Percentiles rank a stretch among this genome's conserved stretches.
Conservation (phyloP, 192 early-diverging fungal species). For the Diversispora eburnea region DNA sequence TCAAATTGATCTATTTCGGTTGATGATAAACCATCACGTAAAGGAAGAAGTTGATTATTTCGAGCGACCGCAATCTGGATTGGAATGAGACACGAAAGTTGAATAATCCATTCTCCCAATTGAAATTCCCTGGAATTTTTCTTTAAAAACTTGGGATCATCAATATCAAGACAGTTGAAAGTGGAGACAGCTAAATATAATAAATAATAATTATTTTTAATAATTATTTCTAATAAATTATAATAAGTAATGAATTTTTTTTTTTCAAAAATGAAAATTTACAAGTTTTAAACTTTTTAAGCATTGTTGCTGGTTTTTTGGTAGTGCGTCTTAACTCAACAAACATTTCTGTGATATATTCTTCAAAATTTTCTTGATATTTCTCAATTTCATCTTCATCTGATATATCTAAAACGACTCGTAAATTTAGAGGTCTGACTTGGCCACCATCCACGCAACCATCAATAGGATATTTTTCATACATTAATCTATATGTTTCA, state of each 20-base stretch:
- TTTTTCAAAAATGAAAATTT: too few relatives aligned
- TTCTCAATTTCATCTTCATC: background rate
- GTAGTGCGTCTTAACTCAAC: background rate
- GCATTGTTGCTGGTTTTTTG: background rate
- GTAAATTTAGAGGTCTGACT: constrained; percentile 2
- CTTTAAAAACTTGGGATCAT: background rate
- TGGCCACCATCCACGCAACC: background rate
- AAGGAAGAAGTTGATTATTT: constrained; percentile 20
- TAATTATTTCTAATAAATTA: too few relatives aligned
- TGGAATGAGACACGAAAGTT: constrained; percentile 8
- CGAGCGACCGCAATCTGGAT: constrained; percentile 26
- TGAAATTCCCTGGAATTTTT: background rate
- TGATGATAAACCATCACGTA: constrained; percentile 23
- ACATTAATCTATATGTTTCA: constrained; percentile 9
- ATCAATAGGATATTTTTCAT: constrained; percentile 12
- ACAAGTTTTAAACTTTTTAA: background rate
- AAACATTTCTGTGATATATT: background rate
- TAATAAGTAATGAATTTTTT: too few relatives aligned
- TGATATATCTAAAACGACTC: background rate
- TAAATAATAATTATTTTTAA: too few relatives aligned
- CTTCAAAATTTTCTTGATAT: constrained; percentile 10
- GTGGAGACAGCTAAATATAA: background rate
- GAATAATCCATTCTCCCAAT: constrained; percentile 13
- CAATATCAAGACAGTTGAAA: constrained; percentile 3
- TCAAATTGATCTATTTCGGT: background rate